Conservation (phyloP, 192 early-diverging fungal species). For the Piromyces finnis region DNA sequence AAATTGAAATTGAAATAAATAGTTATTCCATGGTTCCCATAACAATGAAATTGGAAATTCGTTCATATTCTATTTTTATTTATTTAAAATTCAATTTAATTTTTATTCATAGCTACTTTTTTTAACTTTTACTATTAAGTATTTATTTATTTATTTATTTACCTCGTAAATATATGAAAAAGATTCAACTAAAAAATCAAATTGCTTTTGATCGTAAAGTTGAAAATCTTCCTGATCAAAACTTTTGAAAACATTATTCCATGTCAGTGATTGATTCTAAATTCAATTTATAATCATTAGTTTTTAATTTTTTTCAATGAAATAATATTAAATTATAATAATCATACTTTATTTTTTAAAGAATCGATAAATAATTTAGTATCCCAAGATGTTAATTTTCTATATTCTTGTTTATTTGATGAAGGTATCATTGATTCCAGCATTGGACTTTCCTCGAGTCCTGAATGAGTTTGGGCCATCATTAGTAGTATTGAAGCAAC, state of each 20-base stretch:
- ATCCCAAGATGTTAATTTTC: neutral
- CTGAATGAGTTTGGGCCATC: neutral
- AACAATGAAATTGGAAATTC: neutral
- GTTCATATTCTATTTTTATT: neutral
- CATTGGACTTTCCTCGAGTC: neutral
- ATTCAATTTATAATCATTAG: too few relatives aligned
- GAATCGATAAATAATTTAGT: neutral
- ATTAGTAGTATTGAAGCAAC: neutral
- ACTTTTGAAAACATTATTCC: neutral
- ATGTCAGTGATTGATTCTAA: neutral
- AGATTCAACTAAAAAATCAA: neutral
- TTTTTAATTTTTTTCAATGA: too few relatives aligned
- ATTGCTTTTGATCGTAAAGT: neutral
- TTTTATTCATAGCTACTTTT: neutral
- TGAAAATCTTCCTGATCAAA: neutral
- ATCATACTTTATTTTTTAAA: neutral
- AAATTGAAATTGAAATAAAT: neutral
- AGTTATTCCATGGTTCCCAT: neutral
- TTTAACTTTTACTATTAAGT: too few relatives aligned
- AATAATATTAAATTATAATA: too few relatives aligned
- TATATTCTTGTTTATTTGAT: neutral
- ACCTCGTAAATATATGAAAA: neutral
- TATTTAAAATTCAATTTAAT: neutral
- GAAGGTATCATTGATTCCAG: neutral
- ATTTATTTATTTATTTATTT: neutral